phyloP scores from a whole-genome alignment of 768 basidiomycete species.

The Russula virescens region DNA sequence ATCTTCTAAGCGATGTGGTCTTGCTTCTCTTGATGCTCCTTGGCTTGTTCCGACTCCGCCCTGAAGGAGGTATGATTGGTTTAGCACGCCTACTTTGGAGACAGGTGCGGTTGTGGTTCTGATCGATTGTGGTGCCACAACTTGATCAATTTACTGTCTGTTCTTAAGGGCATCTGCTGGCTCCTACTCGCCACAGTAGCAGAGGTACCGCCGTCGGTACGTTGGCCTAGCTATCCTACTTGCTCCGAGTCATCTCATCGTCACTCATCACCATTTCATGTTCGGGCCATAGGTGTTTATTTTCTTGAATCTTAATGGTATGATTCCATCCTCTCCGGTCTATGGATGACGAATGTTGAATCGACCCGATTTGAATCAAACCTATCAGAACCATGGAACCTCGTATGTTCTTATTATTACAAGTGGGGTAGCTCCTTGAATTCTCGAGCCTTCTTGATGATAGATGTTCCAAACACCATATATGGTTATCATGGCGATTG shows the following conservation, averaged over 20 bases:
- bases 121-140: not conserved
- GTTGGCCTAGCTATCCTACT: not conserved
- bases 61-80: not conserved
- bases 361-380: not conserved
- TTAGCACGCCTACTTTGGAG: conserved; percentile 2
- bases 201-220: not conserved
- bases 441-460: not conserved
- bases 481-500: not conserved
- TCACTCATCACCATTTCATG: not conserved
- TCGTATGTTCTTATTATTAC: not conserved
- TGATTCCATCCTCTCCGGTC: not conserved
- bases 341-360: no score
- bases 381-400: not conserved
- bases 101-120: not conserved
- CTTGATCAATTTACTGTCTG: no score
- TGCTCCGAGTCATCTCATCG: not conserved
- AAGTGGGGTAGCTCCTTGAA: not conserved
- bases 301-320: conserved; percentile 5
- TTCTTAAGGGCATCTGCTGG: conserved; percentile 1
- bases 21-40: not conserved
- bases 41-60: not conserved
- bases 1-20: not conserved
- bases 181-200: conserved; percentile 1
- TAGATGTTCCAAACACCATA: conserved; percentile 8
- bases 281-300: conserved; percentile 4